Evolutionary conservation across 768 basidiomycete species (phyloP).

Genomic region (Stropharia rugosoannulata): DNA sequence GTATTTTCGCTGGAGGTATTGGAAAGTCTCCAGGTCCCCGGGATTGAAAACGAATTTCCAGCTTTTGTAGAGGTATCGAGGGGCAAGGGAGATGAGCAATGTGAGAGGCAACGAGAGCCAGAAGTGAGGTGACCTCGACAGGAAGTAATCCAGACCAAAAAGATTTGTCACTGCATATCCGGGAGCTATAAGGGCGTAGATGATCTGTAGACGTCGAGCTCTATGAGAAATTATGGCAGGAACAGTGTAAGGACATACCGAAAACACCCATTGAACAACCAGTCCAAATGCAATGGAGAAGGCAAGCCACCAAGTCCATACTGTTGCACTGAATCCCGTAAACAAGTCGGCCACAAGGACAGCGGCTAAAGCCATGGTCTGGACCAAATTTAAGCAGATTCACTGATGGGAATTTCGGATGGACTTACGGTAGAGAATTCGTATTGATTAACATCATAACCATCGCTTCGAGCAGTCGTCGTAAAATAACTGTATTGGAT

Average conservation of each 20-base stretch:
- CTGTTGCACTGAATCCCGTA: constrained; percentile 82
- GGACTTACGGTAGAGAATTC: constrained; percentile 81
- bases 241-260: constrained; percentile 45
- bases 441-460: constrained; percentile 67
- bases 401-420: neutral
- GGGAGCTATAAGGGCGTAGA: constrained; percentile 81
- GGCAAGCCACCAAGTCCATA: constrained; percentile 91
- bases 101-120: constrained; percentile 81
- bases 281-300: constrained; percentile 82
- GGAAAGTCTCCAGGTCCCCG: constrained; percentile 77
- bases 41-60: constrained; percentile 70
- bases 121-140: constrained; percentile 84
- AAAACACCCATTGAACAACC: constrained; percentile 74
- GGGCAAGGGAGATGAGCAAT: constrained; percentile 68
- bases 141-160: constrained; percentile 71
- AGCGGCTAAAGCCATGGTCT: constrained; percentile 83
- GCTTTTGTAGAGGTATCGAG: constrained; percentile 73
- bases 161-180: constrained; percentile 64
- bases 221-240: neutral
- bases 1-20: constrained; percentile 65
- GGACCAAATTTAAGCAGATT: neutral
- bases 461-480: constrained; percentile 75
- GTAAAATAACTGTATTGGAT: constrained; percentile 74
- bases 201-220: constrained; percentile 41
- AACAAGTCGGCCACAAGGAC: constrained; percentile 79